A percentile compares a stretch with the other conserved stretches of the same genome.
Conservation (phyloP, 345 rosid genomes). For the Carallia brachiata region DNA sequence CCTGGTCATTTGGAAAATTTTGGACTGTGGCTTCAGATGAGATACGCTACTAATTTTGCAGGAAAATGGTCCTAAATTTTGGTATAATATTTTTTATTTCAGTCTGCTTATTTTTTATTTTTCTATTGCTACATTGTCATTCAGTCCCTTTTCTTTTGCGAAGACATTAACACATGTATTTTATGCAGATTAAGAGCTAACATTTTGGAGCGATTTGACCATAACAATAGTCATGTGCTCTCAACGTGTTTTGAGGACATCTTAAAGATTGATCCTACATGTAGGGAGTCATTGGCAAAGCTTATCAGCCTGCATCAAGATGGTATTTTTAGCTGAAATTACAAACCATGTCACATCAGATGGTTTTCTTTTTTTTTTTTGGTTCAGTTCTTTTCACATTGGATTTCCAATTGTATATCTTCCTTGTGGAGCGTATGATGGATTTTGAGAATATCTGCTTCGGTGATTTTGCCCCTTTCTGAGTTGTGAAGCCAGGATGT, state of each 20-base stretch:
- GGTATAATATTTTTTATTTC: too few relatives aligned
- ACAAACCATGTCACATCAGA: not conserved
- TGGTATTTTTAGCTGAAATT: slow-evolving; percentile 29
- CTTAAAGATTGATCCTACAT: slow-evolving; percentile 72
- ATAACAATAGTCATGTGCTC: slow-evolving; percentile 29
- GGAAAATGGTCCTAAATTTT: too few relatives aligned
- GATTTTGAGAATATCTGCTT: too few relatives aligned
- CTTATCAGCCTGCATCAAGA: slow-evolving; percentile 56
- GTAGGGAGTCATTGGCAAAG: slow-evolving; percentile 48
- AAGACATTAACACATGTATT: not conserved
- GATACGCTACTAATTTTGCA: too few relatives aligned
- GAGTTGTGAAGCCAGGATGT: too few relatives aligned
- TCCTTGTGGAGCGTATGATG: too few relatives aligned
- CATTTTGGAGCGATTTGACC: slow-evolving; percentile 55
- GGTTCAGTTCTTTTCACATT: not conserved
- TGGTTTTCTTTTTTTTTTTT: not conserved
- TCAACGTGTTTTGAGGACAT: slow-evolving; percentile 58
- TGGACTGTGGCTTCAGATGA: too few relatives aligned
- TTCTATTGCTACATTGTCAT: too few relatives aligned
- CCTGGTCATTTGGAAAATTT: too few relatives aligned
- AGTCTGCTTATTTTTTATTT: too few relatives aligned
- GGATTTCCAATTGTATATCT: not conserved
- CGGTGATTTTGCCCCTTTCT: too few relatives aligned
- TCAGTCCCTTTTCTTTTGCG: not conserved
- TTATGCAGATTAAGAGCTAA: slow-evolving; percentile 54